phyloP scores from a whole-genome alignment of 257 asterid species.

The Phtheirospermum japonicum region DNA sequence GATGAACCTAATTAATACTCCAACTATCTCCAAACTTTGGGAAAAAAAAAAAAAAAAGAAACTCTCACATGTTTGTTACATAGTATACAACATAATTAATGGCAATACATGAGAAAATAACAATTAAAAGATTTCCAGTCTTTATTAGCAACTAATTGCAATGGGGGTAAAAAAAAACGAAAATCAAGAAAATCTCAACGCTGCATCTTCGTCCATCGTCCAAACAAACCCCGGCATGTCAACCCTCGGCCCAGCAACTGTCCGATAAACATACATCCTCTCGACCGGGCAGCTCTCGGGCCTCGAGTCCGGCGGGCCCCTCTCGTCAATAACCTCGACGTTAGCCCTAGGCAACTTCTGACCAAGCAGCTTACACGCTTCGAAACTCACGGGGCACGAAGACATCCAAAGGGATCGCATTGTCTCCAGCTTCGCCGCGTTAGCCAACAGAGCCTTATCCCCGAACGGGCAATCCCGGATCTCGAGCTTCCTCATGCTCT shows the following conservation, averaged over 20 bases:
- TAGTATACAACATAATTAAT: neutral
- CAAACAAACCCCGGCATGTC: slow-evolving; percentile 89
- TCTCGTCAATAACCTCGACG: slow-evolving; percentile 91
- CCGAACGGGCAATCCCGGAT: slow-evolving; percentile 96
- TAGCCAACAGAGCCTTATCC: slow-evolving; percentile 92
- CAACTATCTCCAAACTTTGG: neutral
- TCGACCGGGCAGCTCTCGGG: slow-evolving; percentile 76
- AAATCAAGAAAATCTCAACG: slow-evolving; percentile 28
- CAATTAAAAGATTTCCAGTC: neutral
- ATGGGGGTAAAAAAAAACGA: neutral
- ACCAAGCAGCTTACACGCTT: slow-evolving; percentile 86
- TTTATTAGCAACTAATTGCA: neutral
- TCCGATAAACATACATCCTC: slow-evolving; percentile 71
- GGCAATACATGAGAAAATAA: neutral
- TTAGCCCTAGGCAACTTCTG: slow-evolving; percentile 80
- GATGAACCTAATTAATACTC: neutral
- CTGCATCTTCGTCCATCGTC: slow-evolving; percentile 61
- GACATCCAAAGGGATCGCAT: slow-evolving; percentile 99
- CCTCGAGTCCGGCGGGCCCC: slow-evolving; percentile 74
- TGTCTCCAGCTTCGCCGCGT: slow-evolving; percentile 95
- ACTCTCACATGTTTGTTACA: neutral
- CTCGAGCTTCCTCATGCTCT: slow-evolving; percentile 84
- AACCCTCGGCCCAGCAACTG: slow-evolving; percentile 75
- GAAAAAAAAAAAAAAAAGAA: too few relatives aligned
- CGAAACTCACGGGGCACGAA: slow-evolving; percentile 82